Percentiles rank a stretch among this genome's conserved stretches.
These are phyloP conservation scores for Quercus tomentella DNA, from an alignment of 331 rosid species.

Conservation along the genomic window DNA sequence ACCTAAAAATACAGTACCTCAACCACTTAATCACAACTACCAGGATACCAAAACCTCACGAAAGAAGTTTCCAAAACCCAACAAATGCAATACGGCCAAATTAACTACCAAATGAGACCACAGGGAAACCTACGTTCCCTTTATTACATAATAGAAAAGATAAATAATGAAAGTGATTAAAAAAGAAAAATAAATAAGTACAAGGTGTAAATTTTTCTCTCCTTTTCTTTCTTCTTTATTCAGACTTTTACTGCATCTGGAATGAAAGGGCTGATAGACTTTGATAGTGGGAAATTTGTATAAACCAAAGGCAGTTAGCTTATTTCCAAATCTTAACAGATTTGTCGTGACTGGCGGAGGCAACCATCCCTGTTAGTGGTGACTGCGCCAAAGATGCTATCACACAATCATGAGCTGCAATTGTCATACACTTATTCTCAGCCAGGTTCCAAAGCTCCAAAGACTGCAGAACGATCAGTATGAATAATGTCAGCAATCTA, in stretches of 20 bases:
- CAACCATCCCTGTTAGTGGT: conserved; percentile 75
- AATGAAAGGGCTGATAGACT: conserved; percentile 21
- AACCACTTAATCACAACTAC: not conserved
- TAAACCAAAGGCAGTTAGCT: conserved; percentile 9
- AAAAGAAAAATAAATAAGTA: conserved; percentile 6
- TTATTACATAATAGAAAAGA: conserved; percentile 20
- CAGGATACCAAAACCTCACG: not conserved
- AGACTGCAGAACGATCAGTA: conserved; percentile 49
- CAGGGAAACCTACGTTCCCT: conserved; percentile 19
- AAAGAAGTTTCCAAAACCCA: not conserved
- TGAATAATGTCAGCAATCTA: conserved; percentile 1
- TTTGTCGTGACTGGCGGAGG: conserved; percentile 85
- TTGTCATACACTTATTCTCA: conserved; percentile 74
- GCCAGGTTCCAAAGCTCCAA: conserved; percentile 88
- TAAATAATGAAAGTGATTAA: not conserved
- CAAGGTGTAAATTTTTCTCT: conserved; percentile 15
- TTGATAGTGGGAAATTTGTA: conserved; percentile 19
- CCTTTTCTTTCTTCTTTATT: conserved; percentile 13
- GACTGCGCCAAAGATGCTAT: conserved; percentile 84
- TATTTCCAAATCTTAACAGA: conserved; percentile 90
- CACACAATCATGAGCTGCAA: conserved; percentile 70
- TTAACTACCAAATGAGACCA: conserved; percentile 16
- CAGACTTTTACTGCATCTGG: conserved; percentile 13
- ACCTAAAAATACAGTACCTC: not conserved
- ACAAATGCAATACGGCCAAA: conserved; percentile 1